phyloP scores from a whole-genome alignment of 2,329 filamentous ascomycete genomes.

The Apiospora sp. region DNA sequence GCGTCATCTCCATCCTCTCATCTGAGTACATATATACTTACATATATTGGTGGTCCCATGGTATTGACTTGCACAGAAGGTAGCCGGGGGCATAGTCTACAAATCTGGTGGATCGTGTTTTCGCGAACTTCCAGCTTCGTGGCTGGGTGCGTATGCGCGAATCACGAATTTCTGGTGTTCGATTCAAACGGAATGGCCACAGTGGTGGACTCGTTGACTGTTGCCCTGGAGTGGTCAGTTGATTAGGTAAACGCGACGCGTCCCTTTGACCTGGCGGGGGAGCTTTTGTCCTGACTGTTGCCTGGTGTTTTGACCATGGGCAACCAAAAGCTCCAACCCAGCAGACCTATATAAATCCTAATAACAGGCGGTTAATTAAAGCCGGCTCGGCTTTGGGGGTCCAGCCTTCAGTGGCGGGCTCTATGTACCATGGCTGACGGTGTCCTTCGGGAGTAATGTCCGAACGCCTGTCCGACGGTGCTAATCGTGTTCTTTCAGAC shows the following conservation, averaged over 20 bases:
- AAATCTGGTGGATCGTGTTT: not conserved
- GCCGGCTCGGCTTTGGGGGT: constrained; percentile 3
- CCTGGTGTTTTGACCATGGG: not conserved
- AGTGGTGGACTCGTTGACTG: not conserved
- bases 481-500: constrained; percentile 22
- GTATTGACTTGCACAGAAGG: too few species aligned
- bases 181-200: not conserved
- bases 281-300: not conserved
- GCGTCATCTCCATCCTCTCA: too few species aligned
- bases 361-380: not conserved
- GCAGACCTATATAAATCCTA: not conserved
- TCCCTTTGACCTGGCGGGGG: not conserved
- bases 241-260: not conserved
- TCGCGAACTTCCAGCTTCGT: not conserved
- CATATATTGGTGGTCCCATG: too few species aligned
- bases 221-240: not conserved
- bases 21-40: too few species aligned
- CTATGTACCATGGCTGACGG: constrained; percentile 17
- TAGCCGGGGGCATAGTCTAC: too few species aligned
- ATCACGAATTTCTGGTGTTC: not conserved
- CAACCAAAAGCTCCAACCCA: not conserved
- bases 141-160: not conserved
- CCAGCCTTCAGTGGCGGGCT: constrained; percentile 18
- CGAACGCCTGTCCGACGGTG: constrained; percentile 16
- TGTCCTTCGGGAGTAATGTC: constrained; percentile 17